Evolutionary conservation across 1,284 basidiomycete genomes (phyloP), one percentile per base, ranked within the genome.

Genomic region (Rhodotorula sp.): DNA sequence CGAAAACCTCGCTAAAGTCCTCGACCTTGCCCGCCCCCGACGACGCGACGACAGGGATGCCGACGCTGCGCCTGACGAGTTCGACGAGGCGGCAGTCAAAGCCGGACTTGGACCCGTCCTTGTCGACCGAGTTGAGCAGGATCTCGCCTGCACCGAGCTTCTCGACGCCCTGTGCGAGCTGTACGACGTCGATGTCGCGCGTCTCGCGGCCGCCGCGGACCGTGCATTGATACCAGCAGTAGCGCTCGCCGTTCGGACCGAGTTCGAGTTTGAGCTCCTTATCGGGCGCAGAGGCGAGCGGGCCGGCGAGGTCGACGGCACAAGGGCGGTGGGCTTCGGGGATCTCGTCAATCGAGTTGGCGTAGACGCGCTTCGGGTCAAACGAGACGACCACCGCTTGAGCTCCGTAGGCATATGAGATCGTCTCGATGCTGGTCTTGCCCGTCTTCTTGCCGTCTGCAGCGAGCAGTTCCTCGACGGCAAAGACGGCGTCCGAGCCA

Each of bases 341-440:
- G 87, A 90, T 36, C 82, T 85, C 76, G 68, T 78, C 76, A 34
- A 81, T 79, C 0, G 86, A 83, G 75, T 89, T 86, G 75, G 96
- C 88, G 82, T 93, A 97, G 27, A 90, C 90, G 58, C 94, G 84
- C 75, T 89, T 89, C 4, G 96, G 96, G 83, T 99, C 96, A 76
- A 99, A 88, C 51, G 94, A 97, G 36, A 99, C 94, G 20, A 99
- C 96, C 62, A 99, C 94, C 1, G 96, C 96, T 80, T 99, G 95
- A 17, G 87, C 86, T n/a, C 96, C 96, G 80, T 99, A 99, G 49
- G 85, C 89, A 59, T 84, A 84, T 5, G 94, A 90, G 79, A 99
- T 99, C 7, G 88, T 90, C 83, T 98, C 94, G 77, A 99, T 97
- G 24, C 90, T 90, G 73, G 92, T 95, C 63, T 72, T 62, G 52